Evolutionary conservation across 441 rosid species (phyloP).

Genomic region (Geranium incanum): DNA sequence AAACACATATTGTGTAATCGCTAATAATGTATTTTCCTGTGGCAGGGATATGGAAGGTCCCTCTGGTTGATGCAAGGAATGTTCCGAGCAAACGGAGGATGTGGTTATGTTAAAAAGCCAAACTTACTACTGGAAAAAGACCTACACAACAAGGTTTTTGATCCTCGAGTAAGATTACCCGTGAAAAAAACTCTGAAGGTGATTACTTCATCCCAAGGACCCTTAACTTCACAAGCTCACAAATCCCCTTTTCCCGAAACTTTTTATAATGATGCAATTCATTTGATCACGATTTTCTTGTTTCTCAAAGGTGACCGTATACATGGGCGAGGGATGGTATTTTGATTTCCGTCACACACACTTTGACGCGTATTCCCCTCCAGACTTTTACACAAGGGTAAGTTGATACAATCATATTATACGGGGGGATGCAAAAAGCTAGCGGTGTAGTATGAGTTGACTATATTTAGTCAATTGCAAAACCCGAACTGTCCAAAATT

Average conservation of each 20-base stretch:
- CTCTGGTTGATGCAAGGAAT: conserved; percentile 68
- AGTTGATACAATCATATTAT: background rate
- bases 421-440: no score
- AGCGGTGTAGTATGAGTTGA: no score
- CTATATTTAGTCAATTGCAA: no score
- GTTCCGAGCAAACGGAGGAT: conserved; percentile 60
- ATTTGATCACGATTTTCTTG: background rate
- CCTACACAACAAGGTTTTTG: conserved; percentile 28
- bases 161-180: conserved; percentile 25
- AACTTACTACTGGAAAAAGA: conserved; percentile 33
- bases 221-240: background rate
- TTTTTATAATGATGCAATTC: background rate
- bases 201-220: background rate
- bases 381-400: conserved; percentile 44
- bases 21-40: background rate
- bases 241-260: no score
- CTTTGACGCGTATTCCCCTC: conserved; percentile 35
- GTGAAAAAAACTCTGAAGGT: conserved; percentile 45
- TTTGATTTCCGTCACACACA: conserved; percentile 46
- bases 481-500: no score
- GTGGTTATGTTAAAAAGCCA: conserved; percentile 31
- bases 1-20: no score
- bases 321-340: conserved; percentile 73
- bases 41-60: conserved; percentile 43
- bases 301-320: conserved; percentile 41